Conservation (phyloP, 1,284 basidiomycete species). For the Pseudomicrostroma phylloplanum region DNA sequence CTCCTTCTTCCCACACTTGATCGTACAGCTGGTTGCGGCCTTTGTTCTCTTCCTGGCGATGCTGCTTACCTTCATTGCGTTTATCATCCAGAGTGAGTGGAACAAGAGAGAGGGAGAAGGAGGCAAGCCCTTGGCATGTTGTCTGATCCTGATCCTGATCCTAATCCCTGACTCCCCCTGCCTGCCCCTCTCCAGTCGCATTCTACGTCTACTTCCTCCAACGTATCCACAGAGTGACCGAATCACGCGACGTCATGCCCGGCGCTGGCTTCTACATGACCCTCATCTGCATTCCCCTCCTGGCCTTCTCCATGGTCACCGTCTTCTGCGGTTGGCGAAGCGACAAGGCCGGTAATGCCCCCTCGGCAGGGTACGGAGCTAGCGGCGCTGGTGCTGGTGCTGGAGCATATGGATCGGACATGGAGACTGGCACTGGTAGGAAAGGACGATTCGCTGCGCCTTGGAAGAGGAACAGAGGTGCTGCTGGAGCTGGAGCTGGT, state of each 20-base stretch:
- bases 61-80: constrained; percentile 12
- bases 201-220: constrained; percentile 15
- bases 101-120: not conserved
- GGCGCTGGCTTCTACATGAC: constrained; percentile 18
- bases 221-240: constrained; percentile 11
- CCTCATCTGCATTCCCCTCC: constrained; percentile 18
- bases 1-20: constrained; percentile 11
- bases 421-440: not conserved
- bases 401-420: not conserved
- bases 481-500: not conserved
- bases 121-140: no score
- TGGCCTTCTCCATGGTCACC: constrained; percentile 16
- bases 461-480: not conserved
- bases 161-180: no score
- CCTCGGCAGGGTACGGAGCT: constrained; percentile 11
- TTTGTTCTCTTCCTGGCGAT: constrained; percentile 10
- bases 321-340: constrained; percentile 18
- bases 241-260: constrained; percentile 12
- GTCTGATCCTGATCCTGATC: no score
- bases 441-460: not conserved
- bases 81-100: constrained; percentile 14
- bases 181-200: not conserved
- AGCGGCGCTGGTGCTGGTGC: constrained; percentile 9
- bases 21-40: constrained; percentile 12
- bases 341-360: not conserved